Percentiles rank a stretch among this genome's conserved stretches.
These are phyloP conservation scores for Penicillium canescens DNA, from an alignment of 495 filamentous ascomycete genomes.

Conservation along the genomic window DNA sequence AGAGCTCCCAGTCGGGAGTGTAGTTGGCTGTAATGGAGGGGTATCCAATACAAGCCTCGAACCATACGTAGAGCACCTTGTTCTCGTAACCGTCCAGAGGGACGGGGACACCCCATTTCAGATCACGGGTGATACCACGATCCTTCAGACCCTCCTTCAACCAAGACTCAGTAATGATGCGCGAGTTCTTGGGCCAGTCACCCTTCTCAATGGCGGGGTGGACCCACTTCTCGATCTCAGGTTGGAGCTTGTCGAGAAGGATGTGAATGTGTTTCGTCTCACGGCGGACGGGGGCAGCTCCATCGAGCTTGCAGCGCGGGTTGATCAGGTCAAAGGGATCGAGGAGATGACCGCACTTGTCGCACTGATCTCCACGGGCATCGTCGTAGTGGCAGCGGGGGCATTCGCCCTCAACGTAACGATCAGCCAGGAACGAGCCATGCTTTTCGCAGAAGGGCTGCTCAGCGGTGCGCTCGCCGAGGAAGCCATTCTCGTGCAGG, in stretches of 20 bases:
- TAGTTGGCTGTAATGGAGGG: constrained; percentile 93
- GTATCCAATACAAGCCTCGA: constrained; percentile 97
- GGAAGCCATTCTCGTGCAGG: constrained; percentile 75
- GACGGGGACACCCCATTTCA: constrained; percentile 84
- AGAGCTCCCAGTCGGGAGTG: constrained; percentile 87
- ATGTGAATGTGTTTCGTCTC: constrained; percentile 77
- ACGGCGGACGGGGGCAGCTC: constrained; percentile 69
- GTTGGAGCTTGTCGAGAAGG: constrained; percentile 75
- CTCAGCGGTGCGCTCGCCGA: constrained; percentile 72
- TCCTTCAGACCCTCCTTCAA: constrained; percentile 77
- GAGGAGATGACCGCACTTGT: constrained; percentile 78
- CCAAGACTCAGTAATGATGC: constrained; percentile 73
- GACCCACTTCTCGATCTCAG: constrained; percentile 71
- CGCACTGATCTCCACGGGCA: constrained; percentile 84
- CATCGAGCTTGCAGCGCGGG: constrained; percentile 77
- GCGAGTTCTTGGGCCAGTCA: constrained; percentile 76
- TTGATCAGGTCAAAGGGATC: constrained; percentile 68
- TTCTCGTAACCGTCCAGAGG: constrained; percentile 65
- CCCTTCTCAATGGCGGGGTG: constrained; percentile 58
- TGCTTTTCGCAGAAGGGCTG: constrained; percentile 90
- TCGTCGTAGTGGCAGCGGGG: constrained; percentile 77
- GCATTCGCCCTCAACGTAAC: constrained; percentile 90
- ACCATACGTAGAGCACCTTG: constrained; percentile 97
- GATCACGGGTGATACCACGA: constrained; percentile 87
- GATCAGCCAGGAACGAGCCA: constrained; percentile 83